These are phyloP conservation scores for Calamus simplicifolius DNA, from an alignment of 176 grass and related monocot genomes.

Conservation along the genomic window DNA sequence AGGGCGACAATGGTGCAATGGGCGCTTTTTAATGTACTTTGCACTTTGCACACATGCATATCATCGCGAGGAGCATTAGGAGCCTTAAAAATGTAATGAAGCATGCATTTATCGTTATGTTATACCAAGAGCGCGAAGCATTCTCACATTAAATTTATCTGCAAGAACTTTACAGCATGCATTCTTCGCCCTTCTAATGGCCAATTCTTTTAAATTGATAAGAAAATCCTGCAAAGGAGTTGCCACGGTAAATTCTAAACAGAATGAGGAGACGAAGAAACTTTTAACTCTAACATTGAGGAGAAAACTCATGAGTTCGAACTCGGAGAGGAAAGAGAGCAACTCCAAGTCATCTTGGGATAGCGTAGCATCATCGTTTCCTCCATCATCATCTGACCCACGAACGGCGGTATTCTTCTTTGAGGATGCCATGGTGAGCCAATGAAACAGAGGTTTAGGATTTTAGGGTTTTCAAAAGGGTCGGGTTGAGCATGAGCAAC, in stretches of 20 bases:
- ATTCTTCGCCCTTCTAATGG: constrained; percentile 10
- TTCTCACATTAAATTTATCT: constrained; percentile 36
- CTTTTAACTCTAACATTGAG: background rate
- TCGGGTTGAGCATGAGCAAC: too few relatives aligned
- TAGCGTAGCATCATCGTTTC: too few relatives aligned
- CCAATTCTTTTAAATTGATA: constrained; percentile 43
- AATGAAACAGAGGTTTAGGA: too few relatives aligned
- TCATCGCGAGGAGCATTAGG: too few relatives aligned
- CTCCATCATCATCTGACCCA: too few relatives aligned
- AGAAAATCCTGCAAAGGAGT: constrained; percentile 38
- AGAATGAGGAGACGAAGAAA: too few relatives aligned
- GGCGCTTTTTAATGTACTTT: too few relatives aligned
- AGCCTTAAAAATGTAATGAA: background rate
- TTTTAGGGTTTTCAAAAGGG: too few relatives aligned
- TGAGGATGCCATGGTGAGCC: too few relatives aligned
- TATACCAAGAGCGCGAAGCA: constrained; percentile 49
- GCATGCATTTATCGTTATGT: background rate
- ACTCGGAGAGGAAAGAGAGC: constrained; percentile 46
- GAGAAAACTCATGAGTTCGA: constrained; percentile 35
- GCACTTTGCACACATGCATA: too few relatives aligned
- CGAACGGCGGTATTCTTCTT: too few relatives aligned
- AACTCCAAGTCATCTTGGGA: constrained; percentile 14
- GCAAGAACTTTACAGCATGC: constrained; percentile 23
- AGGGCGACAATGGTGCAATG: too few relatives aligned
- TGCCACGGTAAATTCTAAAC: background rate